Percentiles rank a stretch among this genome's conserved stretches.
phyloP scores from a whole-genome alignment of 148 eudicot species.

The Selenicereus undatus region DNA sequence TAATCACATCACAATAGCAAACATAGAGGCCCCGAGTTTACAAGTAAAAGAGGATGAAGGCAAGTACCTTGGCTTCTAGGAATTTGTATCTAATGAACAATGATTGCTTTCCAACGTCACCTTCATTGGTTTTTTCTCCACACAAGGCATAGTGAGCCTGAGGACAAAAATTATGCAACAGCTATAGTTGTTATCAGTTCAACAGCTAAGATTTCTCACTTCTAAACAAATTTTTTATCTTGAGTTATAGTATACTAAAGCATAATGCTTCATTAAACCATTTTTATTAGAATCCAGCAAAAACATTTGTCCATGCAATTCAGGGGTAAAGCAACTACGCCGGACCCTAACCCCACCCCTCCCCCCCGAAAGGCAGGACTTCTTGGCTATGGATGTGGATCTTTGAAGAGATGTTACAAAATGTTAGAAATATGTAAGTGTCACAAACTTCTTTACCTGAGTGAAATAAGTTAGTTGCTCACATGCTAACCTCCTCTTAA shows the following conservation, averaged over 20 bases:
- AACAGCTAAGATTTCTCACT: too few species aligned
- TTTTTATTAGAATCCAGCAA: too few species aligned
- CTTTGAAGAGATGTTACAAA: too few species aligned
- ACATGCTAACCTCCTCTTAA: slow-evolving; percentile 92
- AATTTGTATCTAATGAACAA: slow-evolving; percentile 81
- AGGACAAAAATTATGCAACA: not conserved
- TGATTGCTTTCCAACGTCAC: slow-evolving; percentile 55
- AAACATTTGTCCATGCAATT: too few species aligned
- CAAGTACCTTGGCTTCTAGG: slow-evolving; percentile 83
- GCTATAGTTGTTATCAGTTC: not conserved
- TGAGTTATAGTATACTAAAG: too few species aligned
- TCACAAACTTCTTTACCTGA: slow-evolving; percentile 42
- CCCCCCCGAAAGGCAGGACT: too few species aligned
- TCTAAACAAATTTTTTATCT: too few species aligned
- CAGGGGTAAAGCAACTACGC: too few species aligned
- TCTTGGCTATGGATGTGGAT: too few species aligned
- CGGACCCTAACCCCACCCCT: too few species aligned
- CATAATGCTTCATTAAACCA: too few species aligned
- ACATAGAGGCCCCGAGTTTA: not conserved
- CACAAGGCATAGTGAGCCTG: slow-evolving; percentile 74
- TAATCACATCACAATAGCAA: not conserved
- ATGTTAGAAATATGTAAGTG: not conserved
- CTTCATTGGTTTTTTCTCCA: slow-evolving; percentile 30
- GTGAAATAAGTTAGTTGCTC: slow-evolving; percentile 71
- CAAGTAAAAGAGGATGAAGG: not conserved